These are phyloP conservation scores for Xylariaceae sp. DNA, from an alignment of 2,329 filamentous ascomycete species.

Conservation along the genomic window DNA sequence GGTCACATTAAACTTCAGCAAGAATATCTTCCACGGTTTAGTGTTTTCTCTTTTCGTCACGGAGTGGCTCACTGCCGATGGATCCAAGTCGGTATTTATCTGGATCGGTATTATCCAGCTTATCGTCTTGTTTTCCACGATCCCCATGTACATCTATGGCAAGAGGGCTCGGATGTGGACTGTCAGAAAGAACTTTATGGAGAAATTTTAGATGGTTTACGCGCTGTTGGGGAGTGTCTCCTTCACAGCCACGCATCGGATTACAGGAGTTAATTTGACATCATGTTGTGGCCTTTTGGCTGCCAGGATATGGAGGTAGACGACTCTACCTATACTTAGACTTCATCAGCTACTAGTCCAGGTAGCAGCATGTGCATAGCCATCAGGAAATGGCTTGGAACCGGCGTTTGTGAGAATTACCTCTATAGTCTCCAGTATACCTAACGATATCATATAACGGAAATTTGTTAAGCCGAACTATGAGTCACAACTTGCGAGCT, in stretches of 20 bases:
- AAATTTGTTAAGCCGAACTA: no score
- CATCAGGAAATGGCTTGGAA: no score
- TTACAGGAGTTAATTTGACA: not conserved
- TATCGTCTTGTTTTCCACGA: constrained; percentile 65
- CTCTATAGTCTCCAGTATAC: no score
- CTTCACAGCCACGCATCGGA: not conserved
- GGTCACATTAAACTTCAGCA: constrained; percentile 90
- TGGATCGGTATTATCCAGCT: constrained; percentile 85
- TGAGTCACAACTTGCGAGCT: no score
- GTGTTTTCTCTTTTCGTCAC: constrained; percentile 87
- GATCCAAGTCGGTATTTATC: constrained; percentile 73
- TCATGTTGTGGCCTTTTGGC: constrained; percentile 7
- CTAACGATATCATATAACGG: no score
- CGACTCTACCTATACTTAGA: no score
- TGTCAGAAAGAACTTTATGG: constrained; percentile 78
- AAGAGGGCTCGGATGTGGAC: constrained; percentile 95
- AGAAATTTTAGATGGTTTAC: constrained; percentile 50
- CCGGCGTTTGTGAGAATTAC: no score
- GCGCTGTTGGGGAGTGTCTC: not conserved
- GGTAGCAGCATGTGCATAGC: no score
- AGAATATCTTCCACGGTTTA: constrained; percentile 89
- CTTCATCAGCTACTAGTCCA: no score
- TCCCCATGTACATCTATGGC: constrained; percentile 93
- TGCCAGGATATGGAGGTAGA: no score
- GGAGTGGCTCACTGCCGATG: constrained; percentile 72